Evolutionary conservation across 352 stramenopile species (phyloP), one percentile per base, ranked within the genome.

Genomic region (Phytophthora pistaciae): DNA sequence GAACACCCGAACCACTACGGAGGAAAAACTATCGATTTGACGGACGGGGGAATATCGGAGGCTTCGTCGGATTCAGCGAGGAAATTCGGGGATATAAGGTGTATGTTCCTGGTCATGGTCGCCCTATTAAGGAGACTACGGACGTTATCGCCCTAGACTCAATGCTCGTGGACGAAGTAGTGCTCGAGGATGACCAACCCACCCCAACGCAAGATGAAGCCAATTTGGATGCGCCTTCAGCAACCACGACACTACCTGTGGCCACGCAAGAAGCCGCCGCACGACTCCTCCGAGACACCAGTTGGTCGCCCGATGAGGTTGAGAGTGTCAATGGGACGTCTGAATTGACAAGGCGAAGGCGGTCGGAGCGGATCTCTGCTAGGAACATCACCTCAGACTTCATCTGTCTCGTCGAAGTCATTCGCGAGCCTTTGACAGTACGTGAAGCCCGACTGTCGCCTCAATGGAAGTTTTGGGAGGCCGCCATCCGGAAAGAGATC

Each of bases 11-110:
- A 18, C 40, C 38, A 29, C 0, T 61, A 4, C 50, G 52, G 2
- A 40, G 61, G 9, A 68, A 68, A 16, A 31, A 44, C 4, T 27
- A 31, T 10, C 54, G 54, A 9, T 60, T 60, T 29, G 29, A 9
- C 3, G 21, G 16, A 16, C 31, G 7, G 13, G 53, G 16, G 13
- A 33, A n/a, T 29, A 59, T 18, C 27, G 36, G 36, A 18, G 36
- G 11, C 11, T 44, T 44, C 36, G 36, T 59, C 14, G 36, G 36
- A 16, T 44, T 44, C 5, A 8, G 11, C 11, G 36, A 44, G 2
- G 36, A 44, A 16, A 6, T 18, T 10, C 44, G 25, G 20, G 53
- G 53, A 13, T 46, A 16, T 7, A 23, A 29, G 7, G 53, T 48
- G 3, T 59, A 48, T 40, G 13, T 33, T 9, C 38, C 38, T 10